phyloP scores from a whole-genome alignment of 148 eudicot species.

The Dysphania ambrosioides region DNA sequence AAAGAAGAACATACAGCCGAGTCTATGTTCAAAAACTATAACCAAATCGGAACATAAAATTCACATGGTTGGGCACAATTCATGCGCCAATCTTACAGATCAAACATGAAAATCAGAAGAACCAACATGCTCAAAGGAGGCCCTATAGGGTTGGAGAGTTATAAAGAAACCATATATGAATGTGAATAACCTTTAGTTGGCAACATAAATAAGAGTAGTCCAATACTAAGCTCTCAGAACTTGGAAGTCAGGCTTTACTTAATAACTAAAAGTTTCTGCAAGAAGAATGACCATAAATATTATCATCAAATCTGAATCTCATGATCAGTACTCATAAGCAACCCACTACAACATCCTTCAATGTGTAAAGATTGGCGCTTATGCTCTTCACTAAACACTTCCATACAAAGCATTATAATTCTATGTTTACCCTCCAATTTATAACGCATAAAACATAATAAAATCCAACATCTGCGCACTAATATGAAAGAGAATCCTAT shows the following conservation, averaged over 20 bases:
- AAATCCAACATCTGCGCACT: background rate
- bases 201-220: background rate
- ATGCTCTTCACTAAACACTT: background rate
- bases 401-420: background rate
- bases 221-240: background rate
- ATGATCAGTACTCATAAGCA: background rate
- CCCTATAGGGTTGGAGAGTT: background rate
- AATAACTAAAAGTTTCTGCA: background rate
- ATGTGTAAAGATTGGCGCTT: background rate
- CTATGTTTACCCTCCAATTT: background rate
- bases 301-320: background rate
- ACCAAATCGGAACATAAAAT: background rate
- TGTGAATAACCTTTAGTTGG: background rate
- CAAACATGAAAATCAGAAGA: background rate
- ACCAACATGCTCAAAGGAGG: background rate
- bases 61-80: background rate
- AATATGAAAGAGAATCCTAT: too few species aligned
- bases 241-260: background rate
- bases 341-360: background rate
- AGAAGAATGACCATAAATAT: background rate
- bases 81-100: background rate
- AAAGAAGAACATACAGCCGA: background rate
- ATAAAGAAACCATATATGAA: background rate
- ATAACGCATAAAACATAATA: background rate
- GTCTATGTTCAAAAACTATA: background rate